Percentiles rank a stretch among this genome's conserved stretches.
These are phyloP conservation scores for Suillus occidentalis DNA, from an alignment of 768 basidiomycete genomes.

Conservation along the genomic window DNA sequence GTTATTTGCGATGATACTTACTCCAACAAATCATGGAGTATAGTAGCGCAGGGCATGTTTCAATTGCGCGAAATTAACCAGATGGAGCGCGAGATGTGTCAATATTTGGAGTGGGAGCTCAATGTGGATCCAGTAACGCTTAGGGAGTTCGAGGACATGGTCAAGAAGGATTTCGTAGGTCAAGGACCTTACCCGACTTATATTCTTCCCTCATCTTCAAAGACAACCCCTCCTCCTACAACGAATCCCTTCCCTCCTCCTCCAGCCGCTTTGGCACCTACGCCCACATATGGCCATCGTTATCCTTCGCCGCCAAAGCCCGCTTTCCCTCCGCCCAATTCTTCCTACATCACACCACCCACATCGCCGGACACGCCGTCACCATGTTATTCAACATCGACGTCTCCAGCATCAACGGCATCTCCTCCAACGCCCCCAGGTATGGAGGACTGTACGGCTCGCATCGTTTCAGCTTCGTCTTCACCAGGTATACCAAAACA, in stretches of 20 bases:
- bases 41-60: constrained; percentile 89
- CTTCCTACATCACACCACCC: constrained; percentile 29
- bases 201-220: constrained; percentile 59
- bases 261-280: constrained; percentile 27
- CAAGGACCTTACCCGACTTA: constrained; percentile 63
- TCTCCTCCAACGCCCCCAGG: constrained; percentile 61
- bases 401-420: constrained; percentile 61
- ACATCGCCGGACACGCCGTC: constrained; percentile 56
- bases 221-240: constrained; percentile 44
- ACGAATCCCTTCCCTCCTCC: constrained; percentile 35
- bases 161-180: constrained; percentile 59
- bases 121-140: constrained; percentile 69
- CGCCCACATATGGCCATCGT: constrained; percentile 29
- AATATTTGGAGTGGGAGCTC: constrained; percentile 91
- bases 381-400: constrained; percentile 47
- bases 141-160: constrained; percentile 57
- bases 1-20: constrained; percentile 95
- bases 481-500: constrained; percentile 32
- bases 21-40: constrained; percentile 90
- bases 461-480: constrained; percentile 43
- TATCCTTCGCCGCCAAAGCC: constrained; percentile 36
- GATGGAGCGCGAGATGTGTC: constrained; percentile 80
- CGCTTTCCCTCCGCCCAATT: neutral
- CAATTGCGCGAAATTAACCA: constrained; percentile 74
- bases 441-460: constrained; percentile 49